These are phyloP conservation scores for Zygnema cylindricum DNA, from an alignment of 139 green algal genomes.

Conservation along the genomic window DNA sequence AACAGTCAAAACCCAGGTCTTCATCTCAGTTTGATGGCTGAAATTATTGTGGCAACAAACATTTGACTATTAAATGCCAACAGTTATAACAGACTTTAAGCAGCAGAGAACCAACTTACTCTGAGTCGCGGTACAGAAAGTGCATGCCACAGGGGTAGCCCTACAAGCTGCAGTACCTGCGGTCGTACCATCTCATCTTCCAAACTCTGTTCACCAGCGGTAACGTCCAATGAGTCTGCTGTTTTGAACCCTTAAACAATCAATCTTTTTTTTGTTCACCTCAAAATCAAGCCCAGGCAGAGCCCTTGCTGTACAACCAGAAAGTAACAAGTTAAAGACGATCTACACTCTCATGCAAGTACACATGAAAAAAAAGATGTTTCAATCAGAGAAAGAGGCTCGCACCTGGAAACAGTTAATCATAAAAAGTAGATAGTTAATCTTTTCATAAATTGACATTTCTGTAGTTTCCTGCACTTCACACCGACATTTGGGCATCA, in stretches of 20 bases:
- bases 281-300: too few relatives aligned
- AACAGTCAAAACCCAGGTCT: too few relatives aligned
- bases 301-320: too few relatives aligned
- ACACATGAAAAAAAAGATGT: slow-evolving; percentile 7
- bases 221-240: too few relatives aligned
- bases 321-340: too few relatives aligned
- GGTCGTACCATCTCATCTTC: slow-evolving; percentile 84
- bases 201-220: too few relatives aligned
- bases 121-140: slow-evolving; percentile 78
- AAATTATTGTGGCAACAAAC: slow-evolving; percentile 13
- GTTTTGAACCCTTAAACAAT: too few relatives aligned
- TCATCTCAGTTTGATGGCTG: too few relatives aligned
- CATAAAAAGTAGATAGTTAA: slow-evolving; percentile 83
- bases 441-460: slow-evolving; percentile 75
- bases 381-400: not conserved
- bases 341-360: not conserved
- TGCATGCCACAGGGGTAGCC: slow-evolving; percentile 85
- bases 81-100: not conserved
- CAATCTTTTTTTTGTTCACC: too few relatives aligned
- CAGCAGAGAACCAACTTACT: slow-evolving; percentile 62
- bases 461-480: slow-evolving; percentile 28
- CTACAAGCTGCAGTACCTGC: slow-evolving; percentile 80
- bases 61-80: not conserved
- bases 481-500: not conserved
- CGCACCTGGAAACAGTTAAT: slow-evolving; percentile 85